A percentile compares a stretch with the other conserved stretches of the same genome.
Conservation (phyloP, 2,329 filamentous ascomycete species). For the Aspergillus viridinutans region DNA sequence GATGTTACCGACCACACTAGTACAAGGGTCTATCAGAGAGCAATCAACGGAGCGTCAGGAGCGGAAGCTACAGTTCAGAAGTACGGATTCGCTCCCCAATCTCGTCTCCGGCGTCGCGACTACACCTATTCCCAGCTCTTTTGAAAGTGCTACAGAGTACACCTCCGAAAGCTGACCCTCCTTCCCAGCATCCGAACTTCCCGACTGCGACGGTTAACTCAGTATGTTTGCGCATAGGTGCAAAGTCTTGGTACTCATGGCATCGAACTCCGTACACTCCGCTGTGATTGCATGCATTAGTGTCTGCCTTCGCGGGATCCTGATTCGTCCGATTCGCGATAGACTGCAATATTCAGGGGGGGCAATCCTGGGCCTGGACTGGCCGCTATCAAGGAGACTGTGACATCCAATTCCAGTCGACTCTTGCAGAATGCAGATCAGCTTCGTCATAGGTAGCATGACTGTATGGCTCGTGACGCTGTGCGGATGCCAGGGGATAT, state of each 20-base stretch:
- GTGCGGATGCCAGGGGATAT: neutral
- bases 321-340: conserved; percentile 8
- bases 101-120: neutral
- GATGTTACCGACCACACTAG: neutral
- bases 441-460: neutral
- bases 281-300: conserved; percentile 18
- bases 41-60: neutral
- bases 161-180: neutral
- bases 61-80: neutral
- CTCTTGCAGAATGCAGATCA: neutral
- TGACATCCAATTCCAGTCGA: neutral
- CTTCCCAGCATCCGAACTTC: neutral
- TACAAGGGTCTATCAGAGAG: too few relatives aligned
- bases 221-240: neutral
- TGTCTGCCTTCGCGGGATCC: neutral
- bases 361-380: neutral
- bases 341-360: neutral
- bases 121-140: neutral
- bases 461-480: neutral
- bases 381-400: neutral
- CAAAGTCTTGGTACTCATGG: neutral
- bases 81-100: neutral
- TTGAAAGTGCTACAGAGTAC: neutral
- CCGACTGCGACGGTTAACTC: neutral
- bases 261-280: neutral